Conservation (phyloP, 163 green algal genomes). For the Scenedesmus sp. region DNA sequence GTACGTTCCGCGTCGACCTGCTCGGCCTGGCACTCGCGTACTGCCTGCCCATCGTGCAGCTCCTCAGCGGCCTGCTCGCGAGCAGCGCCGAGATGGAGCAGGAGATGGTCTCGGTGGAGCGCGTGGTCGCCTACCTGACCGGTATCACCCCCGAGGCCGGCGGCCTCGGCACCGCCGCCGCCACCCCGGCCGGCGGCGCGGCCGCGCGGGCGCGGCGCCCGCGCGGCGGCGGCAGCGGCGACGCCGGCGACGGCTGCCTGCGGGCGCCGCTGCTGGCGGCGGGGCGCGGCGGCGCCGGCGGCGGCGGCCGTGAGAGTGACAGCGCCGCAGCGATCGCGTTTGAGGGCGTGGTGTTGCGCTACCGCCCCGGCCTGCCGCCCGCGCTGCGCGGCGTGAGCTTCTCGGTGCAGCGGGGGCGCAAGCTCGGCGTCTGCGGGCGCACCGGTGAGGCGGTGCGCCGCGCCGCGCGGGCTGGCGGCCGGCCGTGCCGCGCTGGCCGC, state of each 20-base stretch:
- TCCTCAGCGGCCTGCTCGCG: conserved; percentile 85
- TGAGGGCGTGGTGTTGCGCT: conserved; percentile 58
- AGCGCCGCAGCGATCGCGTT: conserved; percentile 33
- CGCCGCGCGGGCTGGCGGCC: no score
- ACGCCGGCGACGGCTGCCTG: no score
- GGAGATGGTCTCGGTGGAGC: conserved; percentile 89
- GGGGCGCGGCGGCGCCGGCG: neutral
- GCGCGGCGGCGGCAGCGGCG: neutral
- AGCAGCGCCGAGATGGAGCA: conserved; percentile 80
- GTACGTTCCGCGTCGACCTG: conserved; percentile 30
- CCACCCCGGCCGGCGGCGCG: no score
- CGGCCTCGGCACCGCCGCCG: no score
- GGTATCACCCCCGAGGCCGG: neutral
- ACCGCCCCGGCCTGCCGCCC: conserved; percentile 49
- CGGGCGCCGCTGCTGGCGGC: neutral
- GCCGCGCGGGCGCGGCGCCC: neutral
- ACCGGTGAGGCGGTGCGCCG: conserved; percentile 51
- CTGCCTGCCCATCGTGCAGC: conserved; percentile 82
- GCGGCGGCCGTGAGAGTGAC: neutral
- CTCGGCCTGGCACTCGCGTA: conserved; percentile 71
- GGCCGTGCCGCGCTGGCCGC: no score
- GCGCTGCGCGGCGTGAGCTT: conserved; percentile 72
- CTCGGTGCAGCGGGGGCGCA: conserved; percentile 49
- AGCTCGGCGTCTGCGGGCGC: conserved; percentile 64
- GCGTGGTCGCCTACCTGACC: conserved; percentile 65